Evolutionary conservation across 2,329 filamentous ascomycete genomes (phyloP).

Genomic region (Aspergillus ochraceus): DNA sequence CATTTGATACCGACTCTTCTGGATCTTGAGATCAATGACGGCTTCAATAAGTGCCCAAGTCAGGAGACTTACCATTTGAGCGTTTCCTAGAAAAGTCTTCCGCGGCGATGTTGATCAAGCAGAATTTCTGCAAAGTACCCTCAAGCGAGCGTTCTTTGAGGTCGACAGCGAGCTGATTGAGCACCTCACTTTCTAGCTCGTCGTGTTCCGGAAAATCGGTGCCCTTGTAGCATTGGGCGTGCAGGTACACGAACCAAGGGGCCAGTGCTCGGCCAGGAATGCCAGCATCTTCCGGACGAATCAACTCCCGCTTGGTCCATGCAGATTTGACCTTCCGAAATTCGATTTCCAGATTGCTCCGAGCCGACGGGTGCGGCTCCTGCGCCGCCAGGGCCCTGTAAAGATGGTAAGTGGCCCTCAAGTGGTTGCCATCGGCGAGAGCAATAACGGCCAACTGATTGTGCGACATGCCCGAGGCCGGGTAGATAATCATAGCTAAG

Average conservation of each 20-base stretch:
- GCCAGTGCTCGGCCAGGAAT: constrained; percentile 60
- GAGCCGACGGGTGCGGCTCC: constrained; percentile 72
- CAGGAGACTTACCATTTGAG: constrained; percentile 53
- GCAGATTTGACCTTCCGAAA: constrained; percentile 66
- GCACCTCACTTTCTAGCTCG: constrained; percentile 81
- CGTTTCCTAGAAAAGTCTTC: constrained; percentile 69
- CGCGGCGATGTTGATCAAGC: constrained; percentile 82
- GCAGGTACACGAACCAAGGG: constrained; percentile 81
- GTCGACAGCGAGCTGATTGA: constrained; percentile 72
- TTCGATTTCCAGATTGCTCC: constrained; percentile 74
- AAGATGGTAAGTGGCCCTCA: constrained; percentile 85
- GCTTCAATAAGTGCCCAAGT: constrained; percentile 1
- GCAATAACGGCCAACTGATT: constrained; percentile 90
- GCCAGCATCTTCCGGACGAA: constrained; percentile 50
- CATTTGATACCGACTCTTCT: constrained; percentile 52
- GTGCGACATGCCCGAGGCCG: constrained; percentile 76
- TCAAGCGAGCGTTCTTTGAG: constrained; percentile 68
- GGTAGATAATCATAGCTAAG: constrained; percentile 75
- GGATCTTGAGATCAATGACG: constrained; percentile 17
- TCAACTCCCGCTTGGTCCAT: constrained; percentile 57
- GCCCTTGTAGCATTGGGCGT: constrained; percentile 80
- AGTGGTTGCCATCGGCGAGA: constrained; percentile 71
- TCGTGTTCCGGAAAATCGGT: constrained; percentile 71
- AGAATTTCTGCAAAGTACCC: constrained; percentile 71
- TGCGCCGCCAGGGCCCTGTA: constrained; percentile 77